Base-by-base conservation (phyloP, 1,284 basidiomycete genomes). In the Heterobasidion parviporum region DNA sequence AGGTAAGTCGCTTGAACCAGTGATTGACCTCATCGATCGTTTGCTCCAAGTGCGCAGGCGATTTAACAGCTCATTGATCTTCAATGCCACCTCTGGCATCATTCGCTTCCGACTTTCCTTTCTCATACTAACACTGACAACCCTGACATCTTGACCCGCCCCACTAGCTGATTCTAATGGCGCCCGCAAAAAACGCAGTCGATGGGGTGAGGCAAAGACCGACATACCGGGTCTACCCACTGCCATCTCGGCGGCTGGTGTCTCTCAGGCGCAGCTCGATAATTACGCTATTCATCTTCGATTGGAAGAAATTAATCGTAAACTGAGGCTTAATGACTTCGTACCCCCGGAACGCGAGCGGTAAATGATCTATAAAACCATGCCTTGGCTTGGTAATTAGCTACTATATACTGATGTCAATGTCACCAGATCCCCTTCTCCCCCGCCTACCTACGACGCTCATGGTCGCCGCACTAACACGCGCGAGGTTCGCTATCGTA, bases 391-490 rank as follows among this genome's bases (percentile, higher is more conserved):
- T 46, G 45, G 43, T 49, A 44, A 53, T 57, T 46, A 64, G 68
- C 64, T 67, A 70, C 52, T 64, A 46, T n/a, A 51, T 51, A 43
- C 54, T 56, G 15, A 26, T 26, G 5, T 5, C 26, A 26, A 26
- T 6, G 26, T 26, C 26, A 26, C 5, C 52, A 92, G 94, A 57
- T 97, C 94, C 0, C 89, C 93, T 14, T 99, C 97, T 33, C 97
- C 97, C 44, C 94, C 96, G 9, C 97, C 97, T 14, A 95, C 93
- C 2, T 99, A 99, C 68, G 97, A 99, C 72, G 84, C 85, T 8
- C 94, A 98, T 67, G 97, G 97, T 75, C 91, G 95, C 53, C 85
- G 97, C 66, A 98, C 94, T 54, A 99, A 99, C 73, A 99, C 95
- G 10, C 90, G 97, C 54, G 97, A 99, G 74, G 90, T 98, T 52